Base-by-base conservation (phyloP, 768 basidiomycete species). In the Amanita molliuscula region DNA sequence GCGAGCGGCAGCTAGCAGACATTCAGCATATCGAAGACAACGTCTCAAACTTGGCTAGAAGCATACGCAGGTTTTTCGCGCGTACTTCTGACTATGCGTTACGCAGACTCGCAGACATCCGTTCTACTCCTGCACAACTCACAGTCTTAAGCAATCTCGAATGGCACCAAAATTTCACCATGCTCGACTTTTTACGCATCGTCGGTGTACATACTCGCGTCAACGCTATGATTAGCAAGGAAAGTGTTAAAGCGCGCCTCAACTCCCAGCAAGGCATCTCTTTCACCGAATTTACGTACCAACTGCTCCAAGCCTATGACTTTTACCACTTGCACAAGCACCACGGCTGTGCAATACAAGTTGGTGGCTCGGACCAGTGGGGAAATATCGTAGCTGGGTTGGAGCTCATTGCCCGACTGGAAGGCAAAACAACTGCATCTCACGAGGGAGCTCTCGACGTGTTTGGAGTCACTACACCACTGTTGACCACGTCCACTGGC, bases 281-380 rank as follows among this genome's bases (percentile, higher is more conserved):
- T n/a, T 99, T 95, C 69, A 92, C 94, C 16, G 96, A 99, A 63
- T 98, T 99, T 67, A 82, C 89, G 3, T 99, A 99, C 64, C 96
- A 99, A 60, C 79, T 99, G 20, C 75, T 99, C 23, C 96, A 99
- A 68, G 96, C 92, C 9, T 89, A 93, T 67, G 96, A 99, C 66
- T 99, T 96, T 67, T 77, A 84, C 56, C 71, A 82, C 57, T 74
- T 99, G 7, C 68, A 86, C 62, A 71, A 73, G 55, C 63, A 74
- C 18, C 71, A 77, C 47, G 72, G 71, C 3, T 97, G 95, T 64
- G 77, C 78, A 11, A 77, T 96, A 37, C 96, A 99, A 65, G 68
- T 98, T 36, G 96, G 96, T 44, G 96, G 96, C 8, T 94, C 92
- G 0, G 96, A 99, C 64, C 96, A 99, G 64, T 96, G 93, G 88